These are phyloP conservation scores for Exophiala xenobiotica DNA, from an alignment of 2,329 filamentous ascomycete genomes.

Conservation along the genomic window DNA sequence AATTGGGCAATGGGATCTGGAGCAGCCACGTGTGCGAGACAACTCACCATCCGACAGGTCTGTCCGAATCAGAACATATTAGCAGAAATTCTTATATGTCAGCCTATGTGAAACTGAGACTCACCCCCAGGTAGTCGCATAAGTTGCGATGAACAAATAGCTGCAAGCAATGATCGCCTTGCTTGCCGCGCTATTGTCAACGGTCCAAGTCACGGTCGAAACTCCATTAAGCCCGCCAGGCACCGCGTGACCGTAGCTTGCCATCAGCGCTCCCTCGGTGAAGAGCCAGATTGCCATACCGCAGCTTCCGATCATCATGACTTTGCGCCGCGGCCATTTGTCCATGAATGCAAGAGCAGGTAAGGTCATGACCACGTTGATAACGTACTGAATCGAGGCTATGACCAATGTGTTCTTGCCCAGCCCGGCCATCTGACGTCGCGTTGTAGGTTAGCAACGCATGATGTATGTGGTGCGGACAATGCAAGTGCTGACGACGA, in stretches of 20 bases:
- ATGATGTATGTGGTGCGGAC: too few species aligned
- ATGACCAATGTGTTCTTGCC: conserved; percentile 60
- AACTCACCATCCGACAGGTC: too few species aligned
- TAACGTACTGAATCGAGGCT: conserved; percentile 72
- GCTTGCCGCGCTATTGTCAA: conserved; percentile 48
- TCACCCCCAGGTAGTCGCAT: conserved; percentile 65
- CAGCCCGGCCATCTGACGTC: conserved; percentile 70
- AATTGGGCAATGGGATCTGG: too few species aligned
- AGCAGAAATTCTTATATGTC: too few species aligned
- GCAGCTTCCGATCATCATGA: conserved; percentile 62
- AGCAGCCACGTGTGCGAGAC: conserved; percentile 54
- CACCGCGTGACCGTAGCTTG: conserved; percentile 41
- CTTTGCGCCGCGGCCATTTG: conserved; percentile 68
- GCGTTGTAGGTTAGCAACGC: too few species aligned
- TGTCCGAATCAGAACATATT: background rate
- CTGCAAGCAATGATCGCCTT: conserved; percentile 67
- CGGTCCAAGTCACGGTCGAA: conserved; percentile 38
- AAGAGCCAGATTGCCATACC: conserved; percentile 57
- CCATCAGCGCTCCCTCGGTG: conserved; percentile 43
- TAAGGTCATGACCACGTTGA: conserved; percentile 76
- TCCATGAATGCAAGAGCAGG: conserved; percentile 74
- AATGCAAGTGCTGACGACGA: too few species aligned
- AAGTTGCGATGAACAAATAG: conserved; percentile 70
- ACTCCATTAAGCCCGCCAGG: conserved; percentile 35
- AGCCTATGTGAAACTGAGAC: too few species aligned